Evolutionary conservation across 2,329 filamentous ascomycete species (phyloP), one percentile per base, ranked within the genome.

Genomic region (Pseudohalonectria lignicola): DNA sequence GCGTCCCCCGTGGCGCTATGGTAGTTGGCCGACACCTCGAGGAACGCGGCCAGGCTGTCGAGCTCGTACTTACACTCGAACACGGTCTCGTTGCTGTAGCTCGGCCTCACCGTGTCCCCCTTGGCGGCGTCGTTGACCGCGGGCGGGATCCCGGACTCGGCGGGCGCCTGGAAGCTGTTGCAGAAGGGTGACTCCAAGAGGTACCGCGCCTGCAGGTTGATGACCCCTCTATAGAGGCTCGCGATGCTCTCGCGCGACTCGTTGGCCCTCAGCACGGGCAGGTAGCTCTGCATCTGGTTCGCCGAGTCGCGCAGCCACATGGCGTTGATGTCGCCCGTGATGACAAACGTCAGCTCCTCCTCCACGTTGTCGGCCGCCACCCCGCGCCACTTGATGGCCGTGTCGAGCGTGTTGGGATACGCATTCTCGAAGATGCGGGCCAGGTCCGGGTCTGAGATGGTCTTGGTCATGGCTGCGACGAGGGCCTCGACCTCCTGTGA

Each of bases 61-160:
- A 95, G 76, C 61, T 95, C 90, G 58, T 92, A 95, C 59, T 95
- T 95, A 71, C 90, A 95, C 58, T 95, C 90, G 53, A 92, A 95
- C 1, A 94, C 87, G 28, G 79, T 69, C 2, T 67, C 66, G 2
- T 71, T 68, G 49, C 82, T 83, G 19, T 84, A 80, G 20, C 68
- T 60, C 0, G 86, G 84, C 65, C 44, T 75, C 60, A 66, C 60
- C 50, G 59, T 49, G 55, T 85, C 82, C n/a, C 71, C 69, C 37
- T 72, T 74, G 36, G 69, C 70, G 11, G 70, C 73, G 3, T 66
- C 57, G 50, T 82, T 82, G 8, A 60, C 50, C 2, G 68, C 60
- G 1, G 81, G 73, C 2, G 60, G 52, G 11, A 90, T 65, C 16
- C 74, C 72, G 39, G 84, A 85, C 37, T 87, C 85, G 3, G 74